phyloP scores from a whole-genome alignment of 1,284 basidiomycete genomes.

The Chalciporus sp. region DNA sequence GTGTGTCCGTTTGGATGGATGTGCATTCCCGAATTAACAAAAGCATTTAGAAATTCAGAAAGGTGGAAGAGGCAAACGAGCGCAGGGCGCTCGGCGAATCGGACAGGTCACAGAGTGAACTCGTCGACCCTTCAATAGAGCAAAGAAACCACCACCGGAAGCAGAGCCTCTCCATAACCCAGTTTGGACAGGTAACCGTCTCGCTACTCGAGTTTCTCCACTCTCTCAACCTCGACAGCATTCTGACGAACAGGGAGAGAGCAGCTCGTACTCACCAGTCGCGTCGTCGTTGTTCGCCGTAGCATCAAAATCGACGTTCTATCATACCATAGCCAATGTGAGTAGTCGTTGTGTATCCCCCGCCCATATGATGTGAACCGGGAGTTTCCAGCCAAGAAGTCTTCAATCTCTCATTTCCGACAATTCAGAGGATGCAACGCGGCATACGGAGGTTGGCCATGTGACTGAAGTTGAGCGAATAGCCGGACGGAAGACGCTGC shows the following conservation, averaged over 20 bases:
- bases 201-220: not conserved
- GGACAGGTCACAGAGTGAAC: constrained; percentile 19
- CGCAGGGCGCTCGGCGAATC: constrained; percentile 43
- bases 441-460: constrained; percentile 47
- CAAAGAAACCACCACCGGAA: constrained; percentile 37
- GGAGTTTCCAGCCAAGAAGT: constrained; percentile 44
- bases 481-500: constrained; percentile 50
- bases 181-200: constrained; percentile 54
- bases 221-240: constrained; percentile 21
- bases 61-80: constrained; percentile 55
- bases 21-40: constrained; percentile 1
- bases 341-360: constrained; percentile 19
- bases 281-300: constrained; percentile 39
- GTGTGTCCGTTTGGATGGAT: constrained; percentile 25
- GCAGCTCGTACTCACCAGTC: constrained; percentile 28
- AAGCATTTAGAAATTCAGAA: constrained; percentile 49
- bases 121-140: constrained; percentile 19
- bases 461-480: constrained; percentile 62
- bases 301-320: constrained; percentile 49
- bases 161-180: constrained; percentile 53
- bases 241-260: constrained; percentile 13
- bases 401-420: constrained; percentile 54
- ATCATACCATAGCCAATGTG: constrained; percentile 51
- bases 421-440: constrained; percentile 38
- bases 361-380: constrained; percentile 13